Percentiles rank a stretch among this genome's conserved stretches.
Evolutionary conservation across 345 rosid species (phyloP).

Genomic region (Trapa incisa): DNA sequence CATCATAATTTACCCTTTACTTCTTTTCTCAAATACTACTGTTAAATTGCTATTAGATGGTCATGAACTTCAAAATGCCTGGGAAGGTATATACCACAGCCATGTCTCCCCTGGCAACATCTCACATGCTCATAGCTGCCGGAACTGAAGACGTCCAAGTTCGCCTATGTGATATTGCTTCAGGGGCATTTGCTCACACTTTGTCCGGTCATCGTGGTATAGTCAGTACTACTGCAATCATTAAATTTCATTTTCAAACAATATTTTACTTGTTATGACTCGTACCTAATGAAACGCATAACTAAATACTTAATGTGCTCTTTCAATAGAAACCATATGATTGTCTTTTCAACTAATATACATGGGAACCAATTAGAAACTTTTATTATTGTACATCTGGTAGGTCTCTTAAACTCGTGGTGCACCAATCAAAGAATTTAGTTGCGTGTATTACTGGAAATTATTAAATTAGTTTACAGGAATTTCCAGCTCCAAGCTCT

Average conservation of each 20-base stretch:
- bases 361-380: not conserved
- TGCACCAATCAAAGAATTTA: not conserved
- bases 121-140: conserved; percentile 85
- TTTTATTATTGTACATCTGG: not conserved
- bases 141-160: conserved; percentile 97
- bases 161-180: conserved; percentile 87
- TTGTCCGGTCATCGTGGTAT: conserved; percentile 95
- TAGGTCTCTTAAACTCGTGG: not conserved
- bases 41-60: conserved; percentile 33
- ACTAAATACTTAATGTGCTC: not conserved
- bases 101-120: conserved; percentile 75
- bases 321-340: not conserved
- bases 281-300: not conserved
- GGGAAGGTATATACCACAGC: conserved; percentile 88
- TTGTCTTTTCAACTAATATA: not conserved
- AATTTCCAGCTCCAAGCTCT: too few species aligned
- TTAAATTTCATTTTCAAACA: not conserved
- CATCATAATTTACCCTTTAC: not conserved
- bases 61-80: conserved; percentile 82
- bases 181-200: conserved; percentile 83
- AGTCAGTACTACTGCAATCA: conserved; percentile 10
- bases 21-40: too few species aligned
- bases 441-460: not conserved
- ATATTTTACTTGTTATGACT: not conserved
- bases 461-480: not conserved